phyloP scores from a whole-genome alignment of 2,329 filamentous ascomycete genomes.

The Trichoderma atroviride region DNA sequence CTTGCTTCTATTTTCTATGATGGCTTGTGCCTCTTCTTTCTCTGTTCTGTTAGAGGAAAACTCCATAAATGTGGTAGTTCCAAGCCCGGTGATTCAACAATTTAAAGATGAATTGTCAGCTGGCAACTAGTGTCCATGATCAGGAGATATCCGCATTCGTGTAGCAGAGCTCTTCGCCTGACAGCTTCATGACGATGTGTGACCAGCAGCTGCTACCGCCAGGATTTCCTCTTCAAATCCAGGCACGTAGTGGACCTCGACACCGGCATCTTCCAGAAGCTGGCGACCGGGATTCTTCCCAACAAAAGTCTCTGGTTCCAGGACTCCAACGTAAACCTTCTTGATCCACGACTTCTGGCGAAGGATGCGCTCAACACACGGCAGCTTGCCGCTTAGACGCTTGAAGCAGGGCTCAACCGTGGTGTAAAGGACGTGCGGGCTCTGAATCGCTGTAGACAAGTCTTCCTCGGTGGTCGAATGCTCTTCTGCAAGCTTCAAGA shows the following conservation, averaged over 20 bases:
- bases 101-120: conserved; percentile 6
- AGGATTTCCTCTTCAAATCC: conserved; percentile 84
- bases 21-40: not conserved
- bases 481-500: conserved; percentile 68
- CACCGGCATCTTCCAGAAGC: conserved; percentile 70
- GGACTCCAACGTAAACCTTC: conserved; percentile 83
- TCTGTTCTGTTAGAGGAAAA: too few relatives aligned
- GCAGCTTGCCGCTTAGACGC: conserved; percentile 71
- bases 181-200: conserved; percentile 42
- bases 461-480: conserved; percentile 55
- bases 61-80: not conserved
- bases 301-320: conserved; percentile 90
- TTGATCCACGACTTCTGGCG: conserved; percentile 63
- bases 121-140: not conserved
- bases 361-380: conserved; percentile 80
- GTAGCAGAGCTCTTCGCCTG: not conserved
- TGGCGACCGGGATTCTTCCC: conserved; percentile 74
- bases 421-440: conserved; percentile 69
- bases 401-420: conserved; percentile 87
- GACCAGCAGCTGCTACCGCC: conserved; percentile 79
- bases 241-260: conserved; percentile 71
- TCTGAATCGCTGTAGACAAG: conserved; percentile 48
- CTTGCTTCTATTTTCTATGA: not conserved
- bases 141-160: not conserved
- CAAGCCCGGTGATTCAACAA: not conserved